Base-by-base conservation (phyloP, 2,329 filamentous ascomycete species). In the Corynespora cassiicola region DNA sequence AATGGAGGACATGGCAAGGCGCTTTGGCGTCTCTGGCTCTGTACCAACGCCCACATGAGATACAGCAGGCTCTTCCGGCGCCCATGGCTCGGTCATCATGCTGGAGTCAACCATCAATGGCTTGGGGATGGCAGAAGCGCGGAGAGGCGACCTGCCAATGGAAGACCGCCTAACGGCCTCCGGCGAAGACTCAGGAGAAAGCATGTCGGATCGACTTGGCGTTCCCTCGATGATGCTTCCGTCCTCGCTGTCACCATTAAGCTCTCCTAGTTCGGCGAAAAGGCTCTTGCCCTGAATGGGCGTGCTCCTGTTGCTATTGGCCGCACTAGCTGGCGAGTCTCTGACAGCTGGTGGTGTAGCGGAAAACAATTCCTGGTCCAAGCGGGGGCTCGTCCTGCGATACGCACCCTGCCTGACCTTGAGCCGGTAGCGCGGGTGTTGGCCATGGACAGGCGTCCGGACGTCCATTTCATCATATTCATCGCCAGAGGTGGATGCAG, bases 181-280 rank as follows among this genome's bases (percentile, higher is more conserved):
- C 10, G 62, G 62, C 7, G 64, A 63, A 7, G 61, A 61, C 6
- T 67, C 60, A 6, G 52, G 58, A 22, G 64, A 68, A 8, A 56
- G 36, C 10, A 66, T 25, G 37, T 51, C 63, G 2, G 63, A 64
- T 33, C 61, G 57, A 39, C 58, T 65, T 24, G 66, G 63, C 19
- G 65, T 66, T 25, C 64, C 61, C 30, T 69, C 63, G 9, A 50
- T 50, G 49, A 58, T 54, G 38, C 63, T 66, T 25, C 55, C 58
- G 22, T 63, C 75, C 17, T 87, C 85, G 46, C 86, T 85, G 43
- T 89, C 87, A 52, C 87, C 75, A 39, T 83, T 86, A 27, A 96
- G 74, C 51, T 90, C 88, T 36, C 87, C 89, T 26, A 99, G 79
- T 68, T 99, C 94, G 25, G 90, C 90, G 64, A 94, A 95, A 33